Evolutionary conservation across 2,329 filamentous ascomycete genomes (phyloP).

Genomic region (Neophaeococcomyces mojaviensis): DNA sequence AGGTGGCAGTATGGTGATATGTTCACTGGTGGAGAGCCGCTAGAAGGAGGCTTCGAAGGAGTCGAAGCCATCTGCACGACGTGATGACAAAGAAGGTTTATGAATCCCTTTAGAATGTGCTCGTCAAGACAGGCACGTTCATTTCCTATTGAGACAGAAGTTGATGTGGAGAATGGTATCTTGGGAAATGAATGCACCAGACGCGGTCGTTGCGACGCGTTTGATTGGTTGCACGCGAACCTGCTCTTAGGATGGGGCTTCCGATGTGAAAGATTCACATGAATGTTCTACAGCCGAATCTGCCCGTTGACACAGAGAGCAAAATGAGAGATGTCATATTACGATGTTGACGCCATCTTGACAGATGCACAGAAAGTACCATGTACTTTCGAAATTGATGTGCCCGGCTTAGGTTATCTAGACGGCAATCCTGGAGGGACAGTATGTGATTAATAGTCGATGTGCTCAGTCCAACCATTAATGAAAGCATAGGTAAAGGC

Average conservation of each 20-base stretch:
- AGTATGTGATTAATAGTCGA: conserved; percentile 29
- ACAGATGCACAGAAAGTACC: conserved; percentile 75
- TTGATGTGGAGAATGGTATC: too few relatives aligned
- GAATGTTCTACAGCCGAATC: too few relatives aligned
- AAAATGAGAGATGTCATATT: conserved; percentile 28
- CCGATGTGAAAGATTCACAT: too few relatives aligned
- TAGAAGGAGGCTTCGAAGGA: neutral
- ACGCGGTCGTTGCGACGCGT: too few relatives aligned
- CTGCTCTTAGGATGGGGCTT: too few relatives aligned
- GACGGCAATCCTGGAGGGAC: conserved; percentile 68
- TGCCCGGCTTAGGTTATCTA: conserved; percentile 79
- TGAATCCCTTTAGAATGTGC: too few relatives aligned
- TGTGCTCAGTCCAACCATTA: neutral
- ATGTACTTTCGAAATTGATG: conserved; percentile 86
- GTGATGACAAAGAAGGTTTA: too few relatives aligned
- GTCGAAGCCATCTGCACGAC: neutral
- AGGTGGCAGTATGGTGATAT: conserved; percentile 34
- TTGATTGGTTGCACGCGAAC: too few relatives aligned
- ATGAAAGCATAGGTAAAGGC: conserved; percentile 58
- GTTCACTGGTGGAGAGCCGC: conserved; percentile 23
- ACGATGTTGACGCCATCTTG: conserved; percentile 41
- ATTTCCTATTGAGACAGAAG: too few relatives aligned
- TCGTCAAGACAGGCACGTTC: too few relatives aligned
- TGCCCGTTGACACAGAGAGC: too few relatives aligned
- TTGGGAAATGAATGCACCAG: too few relatives aligned